Conservation (phyloP, 2,329 filamentous ascomycete species). For the Orbilia quercus region DNA sequence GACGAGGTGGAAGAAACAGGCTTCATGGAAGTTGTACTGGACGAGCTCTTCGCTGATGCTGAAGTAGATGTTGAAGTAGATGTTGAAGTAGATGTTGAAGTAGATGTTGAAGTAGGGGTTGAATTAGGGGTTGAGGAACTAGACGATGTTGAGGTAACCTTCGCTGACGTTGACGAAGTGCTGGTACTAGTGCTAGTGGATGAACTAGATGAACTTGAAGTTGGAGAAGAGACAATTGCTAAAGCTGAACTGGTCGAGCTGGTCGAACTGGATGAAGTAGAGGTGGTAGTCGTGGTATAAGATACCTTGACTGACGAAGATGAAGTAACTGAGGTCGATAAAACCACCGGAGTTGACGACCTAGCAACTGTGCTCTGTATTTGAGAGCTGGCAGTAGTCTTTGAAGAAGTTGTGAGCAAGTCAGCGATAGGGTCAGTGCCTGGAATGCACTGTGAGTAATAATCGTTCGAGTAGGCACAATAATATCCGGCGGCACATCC, state of each 20-base stretch:
- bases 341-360: constrained; percentile 54
- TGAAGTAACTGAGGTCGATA: not conserved
- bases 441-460: constrained; percentile 39
- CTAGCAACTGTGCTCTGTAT: too few relatives aligned
- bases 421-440: constrained; percentile 1
- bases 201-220: constrained; percentile 7
- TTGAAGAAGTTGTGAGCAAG: not conserved
- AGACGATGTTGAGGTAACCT: too few relatives aligned
- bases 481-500: constrained; percentile 15
- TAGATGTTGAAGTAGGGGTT: too few relatives aligned
- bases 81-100: not conserved
- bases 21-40: not conserved
- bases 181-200: too few relatives aligned
- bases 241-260: not conserved
- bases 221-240: not conserved
- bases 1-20: not conserved
- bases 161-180: too few relatives aligned
- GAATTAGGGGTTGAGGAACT: too few relatives aligned
- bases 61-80: not conserved
- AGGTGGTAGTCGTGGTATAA: not conserved
- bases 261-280: constrained; percentile 9
- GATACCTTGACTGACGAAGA: not conserved
- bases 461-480: constrained; percentile 15
- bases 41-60: not conserved
- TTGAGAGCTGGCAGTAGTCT: constrained; percentile 6